phyloP scores from a whole-genome alignment of 2,329 filamentous ascomycete genomes.

The Aulographum hederae region DNA sequence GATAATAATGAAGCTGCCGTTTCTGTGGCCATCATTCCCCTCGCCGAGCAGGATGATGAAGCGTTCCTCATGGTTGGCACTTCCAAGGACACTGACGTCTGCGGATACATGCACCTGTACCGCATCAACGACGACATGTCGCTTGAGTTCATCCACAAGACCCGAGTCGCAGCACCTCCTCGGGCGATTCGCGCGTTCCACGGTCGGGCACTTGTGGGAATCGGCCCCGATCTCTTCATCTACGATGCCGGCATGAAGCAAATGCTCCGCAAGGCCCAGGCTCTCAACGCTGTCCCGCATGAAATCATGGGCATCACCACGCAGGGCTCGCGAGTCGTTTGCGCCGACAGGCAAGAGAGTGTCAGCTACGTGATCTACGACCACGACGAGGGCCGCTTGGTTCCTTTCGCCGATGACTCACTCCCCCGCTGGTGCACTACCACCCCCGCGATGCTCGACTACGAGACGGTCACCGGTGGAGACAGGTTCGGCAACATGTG shows the following conservation, averaged over 20 bases:
- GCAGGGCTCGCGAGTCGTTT: conserved; percentile 77
- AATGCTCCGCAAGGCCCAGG: conserved; percentile 78
- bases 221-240: conserved; percentile 64
- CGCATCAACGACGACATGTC: conserved; percentile 67
- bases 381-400: conserved; percentile 72
- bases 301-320: conserved; percentile 81
- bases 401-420: conserved; percentile 84
- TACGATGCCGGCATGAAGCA: conserved; percentile 91
- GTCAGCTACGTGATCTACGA: conserved; percentile 91
- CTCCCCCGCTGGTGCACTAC: conserved; percentile 72
- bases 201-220: conserved; percentile 69
- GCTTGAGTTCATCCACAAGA: conserved; percentile 92
- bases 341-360: conserved; percentile 83
- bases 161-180: conserved; percentile 75
- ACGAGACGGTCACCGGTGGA: conserved; percentile 83
- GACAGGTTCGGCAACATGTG: conserved; percentile 98
- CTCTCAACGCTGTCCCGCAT: conserved; percentile 51
- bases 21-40: conserved; percentile 67
- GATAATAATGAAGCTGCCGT: conserved; percentile 84
- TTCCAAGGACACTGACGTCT: conserved; percentile 71
- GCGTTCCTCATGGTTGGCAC: conserved; percentile 88
- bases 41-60: conserved; percentile 77
- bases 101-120: conserved; percentile 84
- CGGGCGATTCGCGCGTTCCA: conserved; percentile 87
- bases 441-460: conserved; percentile 85